Percentiles rank a stretch among this genome's conserved stretches.
Conservation (phyloP, 2,329 filamentous ascomycete species). For the Cladophialophora carrionii region DNA sequence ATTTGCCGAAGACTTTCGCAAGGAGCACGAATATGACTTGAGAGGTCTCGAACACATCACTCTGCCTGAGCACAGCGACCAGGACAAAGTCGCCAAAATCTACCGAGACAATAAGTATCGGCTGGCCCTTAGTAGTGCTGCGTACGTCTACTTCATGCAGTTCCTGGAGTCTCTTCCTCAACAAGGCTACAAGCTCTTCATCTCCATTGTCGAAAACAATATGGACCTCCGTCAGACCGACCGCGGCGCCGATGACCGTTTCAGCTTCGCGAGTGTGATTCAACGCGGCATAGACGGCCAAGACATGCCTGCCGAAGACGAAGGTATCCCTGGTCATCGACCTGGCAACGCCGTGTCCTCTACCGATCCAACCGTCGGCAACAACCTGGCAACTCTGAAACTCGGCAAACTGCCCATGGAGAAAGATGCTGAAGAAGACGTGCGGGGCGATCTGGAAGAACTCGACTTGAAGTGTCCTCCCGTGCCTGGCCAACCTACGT, state of each 20-base stretch:
- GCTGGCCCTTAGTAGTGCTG: constrained; percentile 82
- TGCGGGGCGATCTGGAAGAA: constrained; percentile 83
- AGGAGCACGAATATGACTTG: constrained; percentile 78
- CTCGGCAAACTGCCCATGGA: constrained; percentile 86
- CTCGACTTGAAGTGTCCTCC: constrained; percentile 80
- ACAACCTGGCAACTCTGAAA: constrained; percentile 65
- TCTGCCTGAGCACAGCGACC: constrained; percentile 73
- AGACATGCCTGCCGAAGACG: constrained; percentile 66
- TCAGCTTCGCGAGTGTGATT: constrained; percentile 63
- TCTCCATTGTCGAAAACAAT: constrained; percentile 68
- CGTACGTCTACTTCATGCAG: constrained; percentile 79
- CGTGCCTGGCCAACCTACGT: constrained; percentile 67
- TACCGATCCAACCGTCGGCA: constrained; percentile 59
- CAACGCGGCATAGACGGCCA: constrained; percentile 58
- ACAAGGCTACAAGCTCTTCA: constrained; percentile 76
- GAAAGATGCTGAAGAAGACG: constrained; percentile 76
- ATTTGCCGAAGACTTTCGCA: constrained; percentile 77
- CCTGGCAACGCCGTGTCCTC: constrained; percentile 65
- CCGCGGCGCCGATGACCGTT: constrained; percentile 60
- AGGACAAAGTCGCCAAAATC: constrained; percentile 73
- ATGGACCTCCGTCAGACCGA: constrained; percentile 64
- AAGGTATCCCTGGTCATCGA: constrained; percentile 69
- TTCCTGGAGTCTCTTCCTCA: constrained; percentile 87
- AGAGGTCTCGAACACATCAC: constrained; percentile 73
- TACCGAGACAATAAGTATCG: constrained; percentile 88